Base-by-base conservation (phyloP, 1,284 basidiomycete genomes). In the Cutaneotrichosporon cavernicola region DNA sequence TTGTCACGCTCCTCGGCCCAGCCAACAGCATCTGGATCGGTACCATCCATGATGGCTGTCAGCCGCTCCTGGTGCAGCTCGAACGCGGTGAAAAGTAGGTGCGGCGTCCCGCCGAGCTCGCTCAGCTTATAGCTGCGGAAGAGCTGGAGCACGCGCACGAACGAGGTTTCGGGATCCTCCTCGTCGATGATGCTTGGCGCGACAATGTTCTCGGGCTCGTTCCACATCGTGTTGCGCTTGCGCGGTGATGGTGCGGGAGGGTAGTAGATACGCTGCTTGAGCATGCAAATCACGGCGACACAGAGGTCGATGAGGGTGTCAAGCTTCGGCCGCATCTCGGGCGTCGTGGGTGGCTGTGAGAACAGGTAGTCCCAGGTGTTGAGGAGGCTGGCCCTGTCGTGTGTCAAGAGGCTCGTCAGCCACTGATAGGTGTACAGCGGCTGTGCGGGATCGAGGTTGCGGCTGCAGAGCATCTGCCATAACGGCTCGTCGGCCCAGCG, bases 321-420 rank as follows among this genome's bases (percentile, higher is more conserved):
- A 32, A 75, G 60, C 65, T 78, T 78, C 18, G 72, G 70, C 21
- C 71, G 61, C n/a, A 50, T 40, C 18, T 63, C 65, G 4, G 70
- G 64, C 7, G 70, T 69, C 2, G 71, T 52, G 2, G 70, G 70
- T 2, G 70, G 65, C 62, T 77, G 74, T 1, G 80, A 72, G 18
- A 81, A 63, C 5, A 81, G 56, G 40, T 73, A 74, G 63, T 81
- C 80, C 76, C 77, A 79, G 11, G 78, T 51, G 0, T 70, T 72
- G 8, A 73, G 62, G 2, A 81, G 62, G 55, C 66, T 67, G 10
- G 58, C 61, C 2, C 72, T 63, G 30, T 77, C 72, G 11, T 70
- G 66, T 4, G 74, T 63, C 43, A 78, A 71, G 10, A 77, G 62
- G 2, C 70, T 62, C 2, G 70, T 63, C 5, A 77, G 61, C 77